Evolutionary conservation across 176 grass and related monocot species (phyloP), one percentile per base, ranked within the genome.

Genomic region (Zea luxurians): DNA sequence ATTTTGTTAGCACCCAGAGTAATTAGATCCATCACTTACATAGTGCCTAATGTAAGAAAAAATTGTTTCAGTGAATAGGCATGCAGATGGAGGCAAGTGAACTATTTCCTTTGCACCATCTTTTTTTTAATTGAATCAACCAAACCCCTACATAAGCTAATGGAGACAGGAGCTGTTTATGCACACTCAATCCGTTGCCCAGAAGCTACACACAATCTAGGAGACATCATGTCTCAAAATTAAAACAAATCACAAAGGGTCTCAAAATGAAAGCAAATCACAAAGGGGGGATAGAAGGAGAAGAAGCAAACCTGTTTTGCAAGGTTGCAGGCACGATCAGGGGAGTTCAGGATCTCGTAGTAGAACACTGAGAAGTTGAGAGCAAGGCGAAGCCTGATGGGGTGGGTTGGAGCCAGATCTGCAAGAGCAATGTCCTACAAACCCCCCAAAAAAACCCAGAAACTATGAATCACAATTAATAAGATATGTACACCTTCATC

Each of bases 281-380:
- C n/a, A n/a, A n/a, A n/a, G n/a, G n/a, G n/a, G n/a, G 67, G 61
- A 10, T 2, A 8, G 34, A 17, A 37, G 4, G 27, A 93, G 21
- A 15, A 50, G 48, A 20, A 41, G 55, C 13, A 61, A 0, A 93
- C 91, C 88, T 93, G 91, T 55, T 93, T 93, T 2, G 91, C 91
- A 60, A 93, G 91, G 78, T 79, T 83, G 79, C 91, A 93, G 37
- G 91, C 91, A 53, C 88, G 84, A 65, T 93, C 91, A 80, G 91
- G 85, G 36, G 91, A 93, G 82, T 93, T 93, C n/a, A 93, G 81
- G 64, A 93, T 93, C 82, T 93, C 91, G 52, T 93, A 93, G 83
- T 93, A 93, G 73, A 93, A 93, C 37, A 93, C 91, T 6, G 91
- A 93, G 79, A 93, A 93, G 82, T 93, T 93, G 54, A 93, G 91